Conservation (phyloP, 2,329 filamentous ascomycete species). For the Nemania abortiva region DNA sequence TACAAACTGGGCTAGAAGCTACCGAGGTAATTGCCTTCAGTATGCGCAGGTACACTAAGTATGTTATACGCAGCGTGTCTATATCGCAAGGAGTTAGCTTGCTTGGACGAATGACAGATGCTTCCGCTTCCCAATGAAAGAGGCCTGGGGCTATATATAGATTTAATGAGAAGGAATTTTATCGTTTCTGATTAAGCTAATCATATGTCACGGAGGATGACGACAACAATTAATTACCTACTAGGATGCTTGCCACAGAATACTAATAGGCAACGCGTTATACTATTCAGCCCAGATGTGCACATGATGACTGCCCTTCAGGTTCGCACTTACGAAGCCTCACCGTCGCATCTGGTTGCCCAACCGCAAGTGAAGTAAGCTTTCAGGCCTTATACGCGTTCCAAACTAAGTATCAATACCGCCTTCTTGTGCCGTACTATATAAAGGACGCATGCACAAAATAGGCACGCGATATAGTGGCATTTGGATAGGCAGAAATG, state of each 20-base stretch:
- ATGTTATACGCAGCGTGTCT: background rate
- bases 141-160: constrained; percentile 30
- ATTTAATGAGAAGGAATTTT: constrained; percentile 36
- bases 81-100: constrained; percentile 3
- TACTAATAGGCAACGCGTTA: background rate
- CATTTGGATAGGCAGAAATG: background rate
- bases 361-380: background rate
- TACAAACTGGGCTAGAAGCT: background rate
- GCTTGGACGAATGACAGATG: constrained; percentile 20
- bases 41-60: background rate
- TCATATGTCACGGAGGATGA: constrained; percentile 21
- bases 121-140: constrained; percentile 22
- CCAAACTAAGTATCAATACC: background rate
- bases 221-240: constrained; percentile 18
- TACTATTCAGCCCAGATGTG: background rate
- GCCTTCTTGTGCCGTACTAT: background rate
- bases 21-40: background rate
- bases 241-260: constrained; percentile 5
- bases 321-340: background rate
- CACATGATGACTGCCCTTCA: background rate
- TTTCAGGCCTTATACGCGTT: background rate
- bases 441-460: background rate
- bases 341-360: background rate
- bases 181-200: constrained; percentile 13
- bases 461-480: background rate